Base-by-base conservation (phyloP, 208 protist species). In the Trypanosoma grayi region DNA sequence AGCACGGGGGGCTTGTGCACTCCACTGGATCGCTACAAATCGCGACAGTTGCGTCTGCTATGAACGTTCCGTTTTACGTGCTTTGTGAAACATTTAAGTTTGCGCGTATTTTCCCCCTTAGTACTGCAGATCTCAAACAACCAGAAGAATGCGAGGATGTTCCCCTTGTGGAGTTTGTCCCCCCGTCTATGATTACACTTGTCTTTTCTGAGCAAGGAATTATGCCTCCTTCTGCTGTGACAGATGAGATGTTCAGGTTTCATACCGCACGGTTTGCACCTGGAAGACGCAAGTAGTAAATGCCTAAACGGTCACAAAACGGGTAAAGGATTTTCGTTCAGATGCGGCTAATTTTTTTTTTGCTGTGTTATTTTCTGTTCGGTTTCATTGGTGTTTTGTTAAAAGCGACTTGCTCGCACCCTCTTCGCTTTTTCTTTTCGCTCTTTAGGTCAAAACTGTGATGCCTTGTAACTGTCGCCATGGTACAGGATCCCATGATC, bases 41-140 rank as follows among this genome's bases (percentile, higher is more conserved):
- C 1, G 92, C 97, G 22, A 95, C 99, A 8, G 79, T 99, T 31
- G 98, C 98, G 0, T 76, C 93, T 20, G 92, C 86, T 4, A 83
- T 88, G 28, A 98, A 98, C 48, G 98, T 99, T 57, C 97, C 98
- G 14, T 97, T 99, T 70, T 99, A 99, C 72, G 97, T 99, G 4
- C 93, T 98, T 30, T 97, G 97, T 31, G 98, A 99, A 57, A 98
- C 88, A 30, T 99, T 99, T 68, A 99, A 99, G 69, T 99, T 99
- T 76, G 83, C 81, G 1, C 94, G 97, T 54, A 87, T 97, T 13
- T 99, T 98, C 61, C 98, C 98, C 2, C 79, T 99, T 0, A 92
- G 84, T 45, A 98, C 98, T 20, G 69, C 81, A 4, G 97, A 99
- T 46, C 62, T 98, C 11, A 83, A 79, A 47, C 79, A 94, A 37